These are phyloP conservation scores for Primulina eburnea DNA, from an alignment of 257 asterid species.

Conservation along the genomic window DNA sequence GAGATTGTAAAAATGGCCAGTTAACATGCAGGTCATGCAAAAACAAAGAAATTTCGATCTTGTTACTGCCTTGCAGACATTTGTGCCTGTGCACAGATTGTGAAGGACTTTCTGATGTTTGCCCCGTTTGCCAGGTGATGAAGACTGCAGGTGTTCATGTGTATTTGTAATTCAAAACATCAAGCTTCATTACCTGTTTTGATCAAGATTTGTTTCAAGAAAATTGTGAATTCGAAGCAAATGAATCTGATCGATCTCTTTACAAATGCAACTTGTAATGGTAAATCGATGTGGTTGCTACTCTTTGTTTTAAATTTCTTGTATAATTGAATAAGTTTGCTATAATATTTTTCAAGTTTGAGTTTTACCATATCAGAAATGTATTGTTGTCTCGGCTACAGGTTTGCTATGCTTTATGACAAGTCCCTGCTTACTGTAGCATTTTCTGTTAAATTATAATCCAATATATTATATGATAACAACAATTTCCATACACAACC, in stretches of 20 bases:
- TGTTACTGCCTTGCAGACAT: conserved; percentile 70
- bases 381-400: too few relatives aligned
- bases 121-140: conserved; percentile 69
- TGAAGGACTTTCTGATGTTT: conserved; percentile 46
- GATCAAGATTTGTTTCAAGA: too few relatives aligned
- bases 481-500: too few relatives aligned
- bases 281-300: background rate
- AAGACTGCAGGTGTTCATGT: conserved; percentile 72
- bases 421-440: too few relatives aligned
- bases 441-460: too few relatives aligned
- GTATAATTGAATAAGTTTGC: too few relatives aligned
- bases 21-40: conserved; percentile 51
- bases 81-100: conserved; percentile 66
- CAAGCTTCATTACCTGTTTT: background rate
- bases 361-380: too few relatives aligned
- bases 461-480: too few relatives aligned
- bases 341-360: too few relatives aligned
- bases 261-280: background rate
- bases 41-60: conserved; percentile 35
- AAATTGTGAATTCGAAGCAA: too few relatives aligned
- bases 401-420: too few relatives aligned
- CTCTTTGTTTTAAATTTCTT: background rate
- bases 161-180: conserved; percentile 41
- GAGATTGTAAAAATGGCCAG: conserved; percentile 1
- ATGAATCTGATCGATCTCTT: background rate